A percentile compares a stretch with the other conserved stretches of the same genome.
These are phyloP conservation scores for Chlorella sp. DNA, from an alignment of 139 green algal species.

Conservation along the genomic window DNA sequence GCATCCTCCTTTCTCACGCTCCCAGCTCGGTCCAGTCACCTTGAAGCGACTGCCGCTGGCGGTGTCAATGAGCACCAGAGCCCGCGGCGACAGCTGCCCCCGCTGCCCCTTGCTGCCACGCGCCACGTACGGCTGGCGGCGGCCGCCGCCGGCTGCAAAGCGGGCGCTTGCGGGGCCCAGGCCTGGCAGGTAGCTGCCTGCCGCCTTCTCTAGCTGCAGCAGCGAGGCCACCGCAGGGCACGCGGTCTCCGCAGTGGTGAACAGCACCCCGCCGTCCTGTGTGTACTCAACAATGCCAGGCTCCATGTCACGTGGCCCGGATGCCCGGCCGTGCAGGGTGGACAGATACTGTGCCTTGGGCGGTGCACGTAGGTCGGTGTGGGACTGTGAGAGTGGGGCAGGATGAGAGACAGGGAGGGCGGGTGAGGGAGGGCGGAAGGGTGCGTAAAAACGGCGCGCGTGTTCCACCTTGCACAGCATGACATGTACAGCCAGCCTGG, in stretches of 20 bases:
- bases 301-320: neutral
- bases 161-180: neutral
- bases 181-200: constrained; percentile 31
- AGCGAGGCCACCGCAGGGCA: constrained; percentile 29
- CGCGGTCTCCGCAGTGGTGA: constrained; percentile 26
- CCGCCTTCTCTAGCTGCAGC: constrained; percentile 25
- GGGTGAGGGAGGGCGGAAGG: too few relatives aligned
- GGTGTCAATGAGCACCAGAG: constrained; percentile 40
- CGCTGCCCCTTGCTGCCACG: constrained; percentile 10
- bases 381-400: neutral
- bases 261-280: constrained; percentile 19
- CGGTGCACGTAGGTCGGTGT: constrained; percentile 31
- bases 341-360: neutral
- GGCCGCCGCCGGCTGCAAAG: neutral
- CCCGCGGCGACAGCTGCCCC: constrained; percentile 6
- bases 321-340: constrained; percentile 7
- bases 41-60: constrained; percentile 36
- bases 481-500: too few relatives aligned
- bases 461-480: too few relatives aligned
- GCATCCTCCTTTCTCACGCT: too few relatives aligned
- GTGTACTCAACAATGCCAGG: constrained; percentile 29
- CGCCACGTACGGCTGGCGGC: neutral
- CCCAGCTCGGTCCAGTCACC: too few relatives aligned
- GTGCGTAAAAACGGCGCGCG: too few relatives aligned
- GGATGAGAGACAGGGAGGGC: too few relatives aligned